Base-by-base conservation (phyloP, 352 stramenopile genomes). In the Phytophthora ramorum region DNA sequence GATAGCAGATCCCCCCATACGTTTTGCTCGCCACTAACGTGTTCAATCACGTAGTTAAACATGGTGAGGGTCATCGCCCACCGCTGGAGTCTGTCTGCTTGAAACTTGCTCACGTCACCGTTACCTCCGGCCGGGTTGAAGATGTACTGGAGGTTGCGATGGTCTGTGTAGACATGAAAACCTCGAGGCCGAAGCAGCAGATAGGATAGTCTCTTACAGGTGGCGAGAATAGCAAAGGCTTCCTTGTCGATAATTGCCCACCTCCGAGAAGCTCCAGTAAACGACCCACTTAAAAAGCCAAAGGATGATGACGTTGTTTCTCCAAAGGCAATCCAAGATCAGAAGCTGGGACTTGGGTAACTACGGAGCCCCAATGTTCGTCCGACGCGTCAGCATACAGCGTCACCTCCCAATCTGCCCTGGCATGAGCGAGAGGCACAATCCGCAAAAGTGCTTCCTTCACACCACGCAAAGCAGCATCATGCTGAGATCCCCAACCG, bases 221-320 rank as follows among this genome's bases (percentile, higher is more conserved):
- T 41, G 6, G 13, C 26, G 0, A 69, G 16, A 20, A 76, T 72
- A 0, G 62, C 47, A 37, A 41, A 69, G 0, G 54, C 69, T 49
- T 76, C 58, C 24, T 70, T 76, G 13, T 69, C 69, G 19, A 77
- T 71, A 0, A 50, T 63, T 13, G 48, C 26, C 69, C 63, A 77
- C 1, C 57, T 30, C 0, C 2, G 16, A 40, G 35, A 14, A 20
- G 14, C 17, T 17, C 57, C 55, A 16, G 17, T 20, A 30, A 76
- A 56, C 16, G 5, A 6, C 16, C 57, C 58, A 45, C 58, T 66
- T 2, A 17, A 28, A 28, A 28, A 6, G 24, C 24, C 24, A 28
- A 28, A 6, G 24, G 24, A 5, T 28, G 24, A 28, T 61, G 50
- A 10, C 19, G 10, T 17, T 67, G 59, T 13, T 67, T 8, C 0